Base-by-base conservation (phyloP, 129 eudicot species). In the Erigeron canadensis region DNA sequence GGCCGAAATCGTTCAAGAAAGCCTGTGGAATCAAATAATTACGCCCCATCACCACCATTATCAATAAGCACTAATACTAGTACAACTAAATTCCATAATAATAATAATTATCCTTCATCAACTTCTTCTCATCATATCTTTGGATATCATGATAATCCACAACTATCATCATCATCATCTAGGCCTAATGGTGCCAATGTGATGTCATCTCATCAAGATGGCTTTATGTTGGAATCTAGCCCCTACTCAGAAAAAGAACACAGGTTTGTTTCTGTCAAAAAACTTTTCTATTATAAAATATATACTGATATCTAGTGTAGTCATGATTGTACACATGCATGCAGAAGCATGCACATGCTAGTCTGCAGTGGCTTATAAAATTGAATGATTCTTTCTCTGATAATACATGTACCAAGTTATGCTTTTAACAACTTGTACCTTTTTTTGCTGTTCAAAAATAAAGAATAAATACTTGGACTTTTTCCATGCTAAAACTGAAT, bases 1-100 rank as follows among this genome's bases (percentile, higher is more conserved):
- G 98, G 98, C 80, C 78, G 96, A 72, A 93, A 93, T 84, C 98
- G 98, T 93, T 93, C 98, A 93, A 93, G 98, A 93, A 93, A 93
- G 96, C 98, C 98, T 85, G 98, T 93, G 96, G 98, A 93, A 93
- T 47, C 65, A 8, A 65, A n/a, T 46, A 65, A 18, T n/a, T n/a
- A 23, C 2, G 34, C 74, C 44, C 48, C 74, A 64, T 10, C 84
- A 53, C 43, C 65, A 70, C 13, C 71, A 45, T 7, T 71, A 54
- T 67, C 84, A 59, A 73, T 74, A n/a, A n/a, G n/a, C n/a, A n/a
- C n/a, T n/a, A n/a, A n/a, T 63, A 63, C 17, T 38, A 53, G 72
- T 28, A 3, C 34, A 1, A 0, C 34, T 28, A 13, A 89, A 71
- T 72, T 57, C 82, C 68, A 23, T 37, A 38, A 72, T 28, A 28